Evolutionary conservation across 345 rosid genomes (phyloP).

Genomic region (Acer saccharum): DNA sequence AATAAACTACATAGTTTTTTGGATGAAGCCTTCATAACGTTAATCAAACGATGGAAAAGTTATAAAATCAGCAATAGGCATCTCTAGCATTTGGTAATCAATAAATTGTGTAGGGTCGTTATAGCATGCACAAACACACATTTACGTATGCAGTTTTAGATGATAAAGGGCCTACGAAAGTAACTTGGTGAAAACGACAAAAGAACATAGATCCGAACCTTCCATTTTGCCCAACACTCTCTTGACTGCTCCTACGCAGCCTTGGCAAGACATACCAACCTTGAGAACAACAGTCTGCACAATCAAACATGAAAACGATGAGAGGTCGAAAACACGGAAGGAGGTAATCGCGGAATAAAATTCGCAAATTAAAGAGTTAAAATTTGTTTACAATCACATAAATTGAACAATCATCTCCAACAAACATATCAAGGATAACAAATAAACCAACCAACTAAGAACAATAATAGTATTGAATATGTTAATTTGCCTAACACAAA

Average conservation of each 20-base stretch:
- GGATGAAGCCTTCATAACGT: background rate
- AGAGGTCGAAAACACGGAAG: background rate
- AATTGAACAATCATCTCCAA: too few relatives aligned
- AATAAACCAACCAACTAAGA: too few relatives aligned
- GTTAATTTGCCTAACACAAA: too few relatives aligned
- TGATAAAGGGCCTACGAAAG: background rate
- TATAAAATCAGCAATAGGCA: background rate
- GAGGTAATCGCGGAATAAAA: background rate
- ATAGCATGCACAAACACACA: background rate
- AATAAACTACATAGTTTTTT: background rate
- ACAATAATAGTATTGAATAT: too few relatives aligned
- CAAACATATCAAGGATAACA: too few relatives aligned
- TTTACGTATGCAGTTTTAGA: background rate
- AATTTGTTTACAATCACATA: too few relatives aligned
- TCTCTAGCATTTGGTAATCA: background rate
- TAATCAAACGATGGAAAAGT: background rate
- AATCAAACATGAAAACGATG: slow-evolving; percentile 12
- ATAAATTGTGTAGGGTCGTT: background rate
- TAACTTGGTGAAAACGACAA: background rate
- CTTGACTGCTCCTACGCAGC: slow-evolving; percentile 83
- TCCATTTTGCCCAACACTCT: slow-evolving; percentile 88
- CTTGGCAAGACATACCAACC: slow-evolving; percentile 85
- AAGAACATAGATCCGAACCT: slow-evolving; percentile 40
- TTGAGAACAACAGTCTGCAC: slow-evolving; percentile 77
- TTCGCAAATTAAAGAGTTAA: background rate